These are phyloP conservation scores for Chlamydomonas incerta DNA, from an alignment of 139 green algal genomes.

Conservation along the genomic window DNA sequence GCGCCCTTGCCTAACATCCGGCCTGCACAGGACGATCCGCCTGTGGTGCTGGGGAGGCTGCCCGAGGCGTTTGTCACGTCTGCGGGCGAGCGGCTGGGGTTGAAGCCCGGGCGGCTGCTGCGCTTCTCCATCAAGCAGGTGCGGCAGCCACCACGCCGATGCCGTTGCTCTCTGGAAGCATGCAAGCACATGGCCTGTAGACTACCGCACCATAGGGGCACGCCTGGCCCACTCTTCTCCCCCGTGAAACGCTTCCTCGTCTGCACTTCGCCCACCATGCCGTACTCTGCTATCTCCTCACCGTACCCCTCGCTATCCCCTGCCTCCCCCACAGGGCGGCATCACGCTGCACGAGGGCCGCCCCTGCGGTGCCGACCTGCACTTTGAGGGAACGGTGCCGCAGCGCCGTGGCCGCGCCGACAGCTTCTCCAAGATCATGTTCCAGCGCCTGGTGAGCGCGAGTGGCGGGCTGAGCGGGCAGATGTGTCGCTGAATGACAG, in stretches of 20 bases:
- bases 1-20: too few species aligned
- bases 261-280: background rate
- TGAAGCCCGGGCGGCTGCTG: constrained; percentile 73
- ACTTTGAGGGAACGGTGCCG: constrained; percentile 68
- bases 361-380: constrained; percentile 75
- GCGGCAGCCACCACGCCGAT: background rate
- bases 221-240: too few species aligned
- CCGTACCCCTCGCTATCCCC: background rate
- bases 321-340: constrained; percentile 43
- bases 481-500: too few species aligned
- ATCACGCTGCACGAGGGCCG: constrained; percentile 62
- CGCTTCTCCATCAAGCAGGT: constrained; percentile 75
- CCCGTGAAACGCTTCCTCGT: background rate
- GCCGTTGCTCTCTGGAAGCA: background rate
- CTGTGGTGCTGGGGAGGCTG: constrained; percentile 79
- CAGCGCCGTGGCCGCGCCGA: constrained; percentile 82
- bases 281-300: background rate
- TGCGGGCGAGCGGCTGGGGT: constrained; percentile 23
- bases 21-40: constrained; percentile 80
- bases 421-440: constrained; percentile 87
- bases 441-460: constrained; percentile 81
- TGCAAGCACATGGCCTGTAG: background rate
- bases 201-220: too few species aligned
- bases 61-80: constrained; percentile 39
- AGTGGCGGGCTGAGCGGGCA: too few species aligned